phyloP scores from a whole-genome alignment of 768 basidiomycete genomes.

The Russula vinacea region DNA sequence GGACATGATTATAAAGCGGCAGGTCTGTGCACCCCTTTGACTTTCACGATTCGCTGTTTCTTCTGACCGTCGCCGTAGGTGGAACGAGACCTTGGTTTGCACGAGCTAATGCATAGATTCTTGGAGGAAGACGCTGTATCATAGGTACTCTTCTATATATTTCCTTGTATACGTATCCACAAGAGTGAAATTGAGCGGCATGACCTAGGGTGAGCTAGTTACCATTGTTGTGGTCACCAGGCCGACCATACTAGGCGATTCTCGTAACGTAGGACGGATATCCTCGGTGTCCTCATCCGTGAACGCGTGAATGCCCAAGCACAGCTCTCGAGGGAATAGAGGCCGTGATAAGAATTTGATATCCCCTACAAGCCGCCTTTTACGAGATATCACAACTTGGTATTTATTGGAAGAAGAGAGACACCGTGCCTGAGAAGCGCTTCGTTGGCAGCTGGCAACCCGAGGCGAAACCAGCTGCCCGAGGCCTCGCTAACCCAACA shows the following conservation, averaged over 20 bases:
- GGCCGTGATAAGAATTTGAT: background rate
- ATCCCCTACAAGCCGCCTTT: background rate
- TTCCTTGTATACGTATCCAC: background rate
- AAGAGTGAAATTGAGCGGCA: background rate
- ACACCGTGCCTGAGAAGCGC: background rate
- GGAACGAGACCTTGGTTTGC: constrained; percentile 54
- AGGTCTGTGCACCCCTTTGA: constrained; percentile 42
- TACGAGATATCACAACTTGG: background rate
- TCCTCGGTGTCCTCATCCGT: background rate
- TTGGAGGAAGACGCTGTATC: background rate
- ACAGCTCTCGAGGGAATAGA: background rate
- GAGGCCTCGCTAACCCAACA: background rate
- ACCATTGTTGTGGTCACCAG: background rate
- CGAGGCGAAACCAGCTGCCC: no score
- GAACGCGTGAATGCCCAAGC: background rate
- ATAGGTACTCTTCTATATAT: background rate
- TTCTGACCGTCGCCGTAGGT: constrained; percentile 42
- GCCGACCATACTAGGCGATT: background rate
- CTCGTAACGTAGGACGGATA: background rate
- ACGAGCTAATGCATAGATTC: constrained; percentile 44
- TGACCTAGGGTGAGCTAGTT: background rate
- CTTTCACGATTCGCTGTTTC: background rate
- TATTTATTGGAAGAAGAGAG: background rate
- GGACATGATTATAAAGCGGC: constrained; percentile 47
- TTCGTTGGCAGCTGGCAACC: background rate